Conservation (phyloP, 2,329 filamentous ascomycete species). For the Endothia cerciana region DNA sequence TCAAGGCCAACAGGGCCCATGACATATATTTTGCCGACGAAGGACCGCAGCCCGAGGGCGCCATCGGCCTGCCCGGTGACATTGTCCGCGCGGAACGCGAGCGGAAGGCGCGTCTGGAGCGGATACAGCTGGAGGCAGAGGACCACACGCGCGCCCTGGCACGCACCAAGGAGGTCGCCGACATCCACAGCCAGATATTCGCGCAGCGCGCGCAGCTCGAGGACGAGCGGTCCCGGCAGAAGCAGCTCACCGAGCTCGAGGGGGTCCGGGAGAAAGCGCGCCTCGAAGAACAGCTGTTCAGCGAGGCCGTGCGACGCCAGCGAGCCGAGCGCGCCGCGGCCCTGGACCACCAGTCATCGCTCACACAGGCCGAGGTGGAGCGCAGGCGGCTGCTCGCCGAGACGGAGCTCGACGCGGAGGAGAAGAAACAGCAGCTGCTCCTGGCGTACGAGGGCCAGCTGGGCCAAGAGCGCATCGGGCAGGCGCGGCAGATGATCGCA, state of each 20-base stretch:
- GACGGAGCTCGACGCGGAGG: slow-evolving; percentile 51
- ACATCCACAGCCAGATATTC: slow-evolving; percentile 55
- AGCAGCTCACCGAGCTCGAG: slow-evolving; percentile 50
- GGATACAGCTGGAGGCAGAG: slow-evolving; percentile 50
- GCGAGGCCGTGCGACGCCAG: slow-evolving; percentile 42
- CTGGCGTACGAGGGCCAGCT: slow-evolving; percentile 54
- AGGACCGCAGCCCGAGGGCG: slow-evolving; percentile 57
- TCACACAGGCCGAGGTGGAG: slow-evolving; percentile 51
- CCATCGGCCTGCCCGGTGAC: slow-evolving; percentile 55
- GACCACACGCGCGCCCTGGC: slow-evolving; percentile 54
- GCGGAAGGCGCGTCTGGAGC: slow-evolving; percentile 51
- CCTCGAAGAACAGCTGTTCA: slow-evolving; percentile 50
- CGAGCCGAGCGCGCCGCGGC: slow-evolving; percentile 42
- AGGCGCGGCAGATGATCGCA: slow-evolving; percentile 54
- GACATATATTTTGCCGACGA: slow-evolving; percentile 60
- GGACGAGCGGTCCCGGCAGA: slow-evolving; percentile 51
- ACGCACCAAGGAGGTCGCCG: slow-evolving; percentile 55
- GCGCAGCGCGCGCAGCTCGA: slow-evolving; percentile 55
- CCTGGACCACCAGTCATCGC: slow-evolving; percentile 50
- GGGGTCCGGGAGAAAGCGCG: slow-evolving; percentile 49
- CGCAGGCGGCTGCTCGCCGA: slow-evolving; percentile 50
- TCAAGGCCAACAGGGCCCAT: slow-evolving; percentile 55
- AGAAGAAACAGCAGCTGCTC: slow-evolving; percentile 46
- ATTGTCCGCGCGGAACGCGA: slow-evolving; percentile 54
- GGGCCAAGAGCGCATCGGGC: slow-evolving; percentile 50